phyloP scores from a whole-genome alignment of 2,329 filamentous ascomycete genomes.

The Ophiocordyceps camponoti-saundersi region DNA sequence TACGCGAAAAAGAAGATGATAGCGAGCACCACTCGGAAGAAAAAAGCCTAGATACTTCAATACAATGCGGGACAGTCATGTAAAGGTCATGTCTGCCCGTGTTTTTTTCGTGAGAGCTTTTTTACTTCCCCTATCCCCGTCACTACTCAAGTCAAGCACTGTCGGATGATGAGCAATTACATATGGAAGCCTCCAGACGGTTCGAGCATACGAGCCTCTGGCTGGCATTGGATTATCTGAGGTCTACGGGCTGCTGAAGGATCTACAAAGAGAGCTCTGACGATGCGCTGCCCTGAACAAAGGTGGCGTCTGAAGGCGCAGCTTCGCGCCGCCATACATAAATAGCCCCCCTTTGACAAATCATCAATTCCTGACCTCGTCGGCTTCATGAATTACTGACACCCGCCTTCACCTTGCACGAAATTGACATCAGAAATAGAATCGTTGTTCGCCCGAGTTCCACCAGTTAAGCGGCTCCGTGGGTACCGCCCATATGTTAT shows the following conservation, averaged over 20 bases:
- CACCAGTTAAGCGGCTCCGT: slow-evolving; percentile 36
- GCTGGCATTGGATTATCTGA: neutral
- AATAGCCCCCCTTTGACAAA: neutral
- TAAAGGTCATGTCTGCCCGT: neutral
- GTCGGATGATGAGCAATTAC: slow-evolving; percentile 1
- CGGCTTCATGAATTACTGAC: neutral
- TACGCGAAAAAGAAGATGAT: slow-evolving; percentile 84
- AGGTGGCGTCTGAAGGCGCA: neutral
- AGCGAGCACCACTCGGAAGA: slow-evolving; percentile 40
- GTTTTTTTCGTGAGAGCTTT: neutral
- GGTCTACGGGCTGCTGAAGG: slow-evolving; percentile 20
- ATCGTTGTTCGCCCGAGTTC: slow-evolving; percentile 36
- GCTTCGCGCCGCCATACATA: neutral
- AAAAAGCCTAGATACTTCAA: slow-evolving; percentile 25
- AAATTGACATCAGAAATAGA: slow-evolving; percentile 24
- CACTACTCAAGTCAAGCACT: neutral
- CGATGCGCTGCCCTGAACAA: neutral
- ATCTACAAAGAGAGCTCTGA: slow-evolving; percentile 35
- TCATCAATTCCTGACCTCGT: neutral
- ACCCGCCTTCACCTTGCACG: neutral
- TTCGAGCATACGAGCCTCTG: slow-evolving; percentile 9
- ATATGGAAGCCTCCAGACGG: slow-evolving; percentile 5
- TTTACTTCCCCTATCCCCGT: neutral
- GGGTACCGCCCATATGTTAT: slow-evolving; percentile 41
- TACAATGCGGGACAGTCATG: neutral